phyloP scores from a whole-genome alignment of 2,329 filamentous ascomycete species.

The Arthroderma uncinatum region DNA sequence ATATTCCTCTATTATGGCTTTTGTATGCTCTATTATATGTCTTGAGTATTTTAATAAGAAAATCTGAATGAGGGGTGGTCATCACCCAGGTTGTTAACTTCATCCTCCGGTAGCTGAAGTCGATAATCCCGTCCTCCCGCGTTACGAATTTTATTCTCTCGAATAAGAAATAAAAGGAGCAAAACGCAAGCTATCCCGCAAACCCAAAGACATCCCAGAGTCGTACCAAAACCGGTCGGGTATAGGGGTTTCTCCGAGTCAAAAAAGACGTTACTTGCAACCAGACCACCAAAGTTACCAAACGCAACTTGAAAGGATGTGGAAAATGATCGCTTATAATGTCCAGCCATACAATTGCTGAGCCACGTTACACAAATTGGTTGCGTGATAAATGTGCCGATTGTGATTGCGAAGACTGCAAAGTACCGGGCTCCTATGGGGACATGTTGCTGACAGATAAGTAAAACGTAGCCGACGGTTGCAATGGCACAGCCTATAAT shows the following conservation, averaged over 20 bases:
- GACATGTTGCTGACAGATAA: constrained; percentile 40
- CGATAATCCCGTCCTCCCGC: constrained; percentile 28
- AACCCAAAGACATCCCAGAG: constrained; percentile 27
- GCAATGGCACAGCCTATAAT: constrained; percentile 41
- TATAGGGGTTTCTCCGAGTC: constrained; percentile 22
- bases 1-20: neutral
- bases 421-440: constrained; percentile 43
- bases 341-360: constrained; percentile 46
- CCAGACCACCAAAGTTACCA: constrained; percentile 26
- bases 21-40: neutral
- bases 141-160: constrained; percentile 30
- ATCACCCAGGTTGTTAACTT: constrained; percentile 31
- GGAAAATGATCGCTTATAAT: constrained; percentile 47
- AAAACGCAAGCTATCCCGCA: constrained; percentile 23
- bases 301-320: constrained; percentile 41
- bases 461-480: constrained; percentile 45
- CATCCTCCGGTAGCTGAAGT: constrained; percentile 25
- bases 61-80: constrained; percentile 32
- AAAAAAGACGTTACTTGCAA: constrained; percentile 28
- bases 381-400: constrained; percentile 45
- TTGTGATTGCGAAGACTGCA: constrained; percentile 45
- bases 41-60: constrained; percentile 20
- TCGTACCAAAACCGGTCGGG: constrained; percentile 20
- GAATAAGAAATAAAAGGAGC: constrained; percentile 24
- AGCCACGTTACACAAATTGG: constrained; percentile 48